Evolutionary conservation across 1,284 basidiomycete genomes (phyloP), one percentile per base, ranked within the genome.

Genomic region (Ustilago curta): DNA sequence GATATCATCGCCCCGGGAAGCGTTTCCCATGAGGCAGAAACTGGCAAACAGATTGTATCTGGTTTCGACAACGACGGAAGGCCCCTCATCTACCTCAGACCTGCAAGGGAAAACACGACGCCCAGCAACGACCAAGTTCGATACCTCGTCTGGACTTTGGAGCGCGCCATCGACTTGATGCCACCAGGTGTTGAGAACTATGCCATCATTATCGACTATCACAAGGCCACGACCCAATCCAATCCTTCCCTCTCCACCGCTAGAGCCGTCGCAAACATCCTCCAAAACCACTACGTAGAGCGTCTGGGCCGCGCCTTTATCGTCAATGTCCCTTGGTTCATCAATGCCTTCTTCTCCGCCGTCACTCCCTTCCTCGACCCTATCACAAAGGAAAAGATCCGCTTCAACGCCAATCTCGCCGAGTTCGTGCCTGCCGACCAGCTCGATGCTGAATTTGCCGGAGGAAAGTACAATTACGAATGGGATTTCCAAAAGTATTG

Each of bases 211-310:
- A 75, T 83, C 57, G 80, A 82, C 60, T 83, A 80, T 55, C 51
- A 74, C 31, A 64, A 62, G 14, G 74, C 80, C 9, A 77, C 68
- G 1, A 44, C 68, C 18, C 63, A 70, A n/a, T 69, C 72, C 39
- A 81, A 77, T 47, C 82, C 82, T 37, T 70, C 66, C 32, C 59
- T 83, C 23, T 58, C 63, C 11, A 77, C 68, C 19, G 76, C 75
- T 2, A 63, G 76, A 5, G 35, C 68, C 16, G 79, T 79, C 39
- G 78, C 76, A 32, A 87, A 89, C 67, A 94, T 97, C 74, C 88
- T 97, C 40, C 94, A 96, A 85, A 90, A 93, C 74, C 93, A 96
- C 85, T 97, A 97, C 80, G 91, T 92, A 35, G 94, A 95, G 86
- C 91, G 92, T 5, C 89, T 96, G 31, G 94, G 94, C 21, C 89